A percentile compares a stretch with the other conserved stretches of the same genome.
Evolutionary conservation across 169 alveolate genomes (phyloP).

Genomic region (Babesia bigemina): DNA sequence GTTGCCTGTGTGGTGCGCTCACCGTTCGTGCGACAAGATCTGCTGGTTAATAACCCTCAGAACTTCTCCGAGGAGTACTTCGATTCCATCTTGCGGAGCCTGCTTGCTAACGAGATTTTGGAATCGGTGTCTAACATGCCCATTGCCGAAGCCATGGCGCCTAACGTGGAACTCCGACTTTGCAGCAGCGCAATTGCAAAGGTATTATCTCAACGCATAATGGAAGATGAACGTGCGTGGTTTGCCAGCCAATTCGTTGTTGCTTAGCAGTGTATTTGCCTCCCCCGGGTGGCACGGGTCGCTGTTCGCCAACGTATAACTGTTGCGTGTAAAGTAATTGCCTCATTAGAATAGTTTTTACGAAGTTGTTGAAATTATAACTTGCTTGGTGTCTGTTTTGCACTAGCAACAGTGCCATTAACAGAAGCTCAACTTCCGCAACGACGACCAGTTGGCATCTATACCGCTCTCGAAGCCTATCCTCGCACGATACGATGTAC

Average conservation of each 20-base stretch:
- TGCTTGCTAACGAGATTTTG: constrained; percentile 33
- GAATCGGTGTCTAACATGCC: constrained; percentile 28
- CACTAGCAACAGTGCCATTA: no score
- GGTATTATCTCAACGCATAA: constrained; percentile 30
- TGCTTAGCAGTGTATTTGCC: background rate
- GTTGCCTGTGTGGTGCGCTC: constrained; percentile 37
- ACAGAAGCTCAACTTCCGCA: no score
- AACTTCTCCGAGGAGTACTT: constrained; percentile 26
- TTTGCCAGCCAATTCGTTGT: constrained; percentile 16
- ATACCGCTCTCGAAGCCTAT: no score
- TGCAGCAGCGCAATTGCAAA: constrained; percentile 28
- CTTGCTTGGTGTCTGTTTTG: no score
- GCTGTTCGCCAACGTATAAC: background rate
- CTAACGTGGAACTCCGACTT: constrained; percentile 25
- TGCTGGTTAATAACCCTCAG: constrained; percentile 42
- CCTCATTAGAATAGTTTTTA: no score
- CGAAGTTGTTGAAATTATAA: no score
- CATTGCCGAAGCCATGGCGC: constrained; percentile 9
- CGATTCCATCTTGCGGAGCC: constrained; percentile 24
- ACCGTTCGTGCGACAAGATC: constrained; percentile 27
- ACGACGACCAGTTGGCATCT: no score
- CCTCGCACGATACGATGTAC: no score
- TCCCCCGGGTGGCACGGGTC: background rate
- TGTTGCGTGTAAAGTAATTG: background rate
- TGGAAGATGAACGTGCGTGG: constrained; percentile 55